Percentiles rank a stretch among this genome's conserved stretches.
Conservation (phyloP, 306 rosid genomes). For the Cucumis sativus region DNA sequence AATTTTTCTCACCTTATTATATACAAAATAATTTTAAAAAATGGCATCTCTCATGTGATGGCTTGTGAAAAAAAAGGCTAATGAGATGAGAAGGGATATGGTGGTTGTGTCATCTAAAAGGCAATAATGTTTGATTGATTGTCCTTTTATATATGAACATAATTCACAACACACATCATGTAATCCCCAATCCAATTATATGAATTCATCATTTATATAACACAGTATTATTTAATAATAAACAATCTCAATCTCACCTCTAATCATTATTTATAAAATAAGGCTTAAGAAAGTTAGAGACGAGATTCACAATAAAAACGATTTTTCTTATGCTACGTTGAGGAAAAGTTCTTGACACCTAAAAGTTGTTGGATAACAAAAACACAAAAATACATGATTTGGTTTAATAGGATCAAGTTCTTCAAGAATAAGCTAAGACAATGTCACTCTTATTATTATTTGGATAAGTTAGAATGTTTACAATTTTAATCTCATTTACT, state of each 20-base stretch:
- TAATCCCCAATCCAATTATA: neutral
- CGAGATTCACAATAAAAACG: too few relatives aligned
- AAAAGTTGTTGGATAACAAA: too few relatives aligned
- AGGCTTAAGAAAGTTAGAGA: too few relatives aligned
- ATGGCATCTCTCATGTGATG: neutral
- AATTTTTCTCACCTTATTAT: neutral
- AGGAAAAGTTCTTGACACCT: too few relatives aligned
- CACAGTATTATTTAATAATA: neutral
- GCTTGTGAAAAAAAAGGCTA: neutral
- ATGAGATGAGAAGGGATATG: neutral
- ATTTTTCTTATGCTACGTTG: too few relatives aligned
- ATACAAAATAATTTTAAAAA: neutral
- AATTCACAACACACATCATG: neutral
- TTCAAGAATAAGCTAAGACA: too few relatives aligned
- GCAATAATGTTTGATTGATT: neutral
- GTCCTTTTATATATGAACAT: neutral
- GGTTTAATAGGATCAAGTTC: too few relatives aligned
- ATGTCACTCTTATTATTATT: too few relatives aligned
- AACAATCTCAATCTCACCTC: neutral
- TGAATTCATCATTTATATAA: neutral
- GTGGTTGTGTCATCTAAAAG: neutral
- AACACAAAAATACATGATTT: too few relatives aligned
- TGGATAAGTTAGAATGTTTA: too few relatives aligned
- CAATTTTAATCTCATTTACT: too few relatives aligned
- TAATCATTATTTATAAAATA: too few relatives aligned